phyloP scores from a whole-genome alignment of 2,329 filamentous ascomycete genomes.

The Fusarium guadeloupense region DNA sequence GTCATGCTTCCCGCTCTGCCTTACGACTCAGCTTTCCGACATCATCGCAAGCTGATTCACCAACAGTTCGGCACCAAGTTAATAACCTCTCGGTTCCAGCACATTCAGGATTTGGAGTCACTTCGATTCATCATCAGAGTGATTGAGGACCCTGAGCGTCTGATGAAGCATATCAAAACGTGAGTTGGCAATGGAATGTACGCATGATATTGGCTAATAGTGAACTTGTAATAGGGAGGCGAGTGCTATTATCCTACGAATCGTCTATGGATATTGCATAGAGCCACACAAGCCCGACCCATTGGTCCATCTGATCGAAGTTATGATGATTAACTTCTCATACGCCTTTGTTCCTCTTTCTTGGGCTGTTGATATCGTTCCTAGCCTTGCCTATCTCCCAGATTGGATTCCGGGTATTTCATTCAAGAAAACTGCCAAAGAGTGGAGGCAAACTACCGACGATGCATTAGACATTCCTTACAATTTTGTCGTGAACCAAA shows the following conservation, averaged over 20 bases:
- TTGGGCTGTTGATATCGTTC: conserved; percentile 49
- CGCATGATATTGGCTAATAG: too few species aligned
- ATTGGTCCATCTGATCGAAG: conserved; percentile 44
- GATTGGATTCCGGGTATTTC: conserved; percentile 43
- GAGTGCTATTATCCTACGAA: conserved; percentile 41
- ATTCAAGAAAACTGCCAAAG: conserved; percentile 44
- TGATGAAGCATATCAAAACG: conserved; percentile 43
- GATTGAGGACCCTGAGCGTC: conserved; percentile 32
- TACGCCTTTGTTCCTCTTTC: conserved; percentile 42
- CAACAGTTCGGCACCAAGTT: conserved; percentile 43
- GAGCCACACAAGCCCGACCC: conserved; percentile 44
- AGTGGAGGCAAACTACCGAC: conserved; percentile 37
- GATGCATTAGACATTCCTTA: conserved; percentile 42
- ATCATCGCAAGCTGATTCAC: conserved; percentile 45
- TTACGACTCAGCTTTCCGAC: conserved; percentile 33
- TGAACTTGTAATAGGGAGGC: conserved; percentile 38
- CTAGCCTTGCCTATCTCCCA: conserved; percentile 45
- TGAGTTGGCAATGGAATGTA: too few species aligned
- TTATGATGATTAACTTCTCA: conserved; percentile 44
- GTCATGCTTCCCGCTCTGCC: conserved; percentile 16
- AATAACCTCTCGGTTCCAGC: conserved; percentile 21
- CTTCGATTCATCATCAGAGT: conserved; percentile 38
- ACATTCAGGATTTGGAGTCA: conserved; percentile 43
- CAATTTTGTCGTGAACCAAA: conserved; percentile 44
- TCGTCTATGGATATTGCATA: conserved; percentile 47